These are phyloP conservation scores for Pleurotus giganteus DNA, from an alignment of 768 basidiomycete genomes.

Conservation along the genomic window DNA sequence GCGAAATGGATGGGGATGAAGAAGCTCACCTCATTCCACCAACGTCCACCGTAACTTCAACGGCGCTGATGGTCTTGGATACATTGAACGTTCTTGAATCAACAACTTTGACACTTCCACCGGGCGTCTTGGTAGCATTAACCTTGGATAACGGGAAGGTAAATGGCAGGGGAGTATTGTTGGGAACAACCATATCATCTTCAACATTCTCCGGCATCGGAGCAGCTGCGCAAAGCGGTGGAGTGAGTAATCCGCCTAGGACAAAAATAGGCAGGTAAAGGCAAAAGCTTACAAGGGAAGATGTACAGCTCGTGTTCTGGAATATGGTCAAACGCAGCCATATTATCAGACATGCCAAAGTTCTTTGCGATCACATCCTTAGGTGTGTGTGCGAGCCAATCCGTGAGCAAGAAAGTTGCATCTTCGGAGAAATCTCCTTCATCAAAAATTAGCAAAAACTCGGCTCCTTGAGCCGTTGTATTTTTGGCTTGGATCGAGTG, in stretches of 20 bases:
- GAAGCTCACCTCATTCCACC: conserved; percentile 53
- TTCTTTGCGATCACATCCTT: conserved; percentile 59
- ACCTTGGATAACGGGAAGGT: conserved; percentile 54
- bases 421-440: conserved; percentile 51
- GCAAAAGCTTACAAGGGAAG: conserved; percentile 29
- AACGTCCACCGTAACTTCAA: conserved; percentile 55
- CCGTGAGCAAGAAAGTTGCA: conserved; percentile 59
- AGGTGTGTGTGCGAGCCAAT: conserved; percentile 69
- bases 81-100: conserved; percentile 55
- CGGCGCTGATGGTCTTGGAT: conserved; percentile 51
- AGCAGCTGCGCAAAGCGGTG: neutral
- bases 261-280: neutral
- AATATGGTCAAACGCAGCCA: conserved; percentile 49
- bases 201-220: conserved; percentile 41
- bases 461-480: conserved; percentile 42
- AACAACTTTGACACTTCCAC: conserved; percentile 60
- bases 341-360: conserved; percentile 44
- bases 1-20: no score
- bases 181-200: conserved; percentile 47
- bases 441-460: conserved; percentile 51
- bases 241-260: neutral
- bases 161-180: conserved; percentile 48
- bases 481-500: conserved; percentile 57
- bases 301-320: conserved; percentile 57
- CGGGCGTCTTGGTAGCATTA: conserved; percentile 37